Percentiles rank a stretch among this genome's conserved stretches.
Conservation (phyloP, 2,329 filamentous ascomycete species). For the Fusarium siculi region DNA sequence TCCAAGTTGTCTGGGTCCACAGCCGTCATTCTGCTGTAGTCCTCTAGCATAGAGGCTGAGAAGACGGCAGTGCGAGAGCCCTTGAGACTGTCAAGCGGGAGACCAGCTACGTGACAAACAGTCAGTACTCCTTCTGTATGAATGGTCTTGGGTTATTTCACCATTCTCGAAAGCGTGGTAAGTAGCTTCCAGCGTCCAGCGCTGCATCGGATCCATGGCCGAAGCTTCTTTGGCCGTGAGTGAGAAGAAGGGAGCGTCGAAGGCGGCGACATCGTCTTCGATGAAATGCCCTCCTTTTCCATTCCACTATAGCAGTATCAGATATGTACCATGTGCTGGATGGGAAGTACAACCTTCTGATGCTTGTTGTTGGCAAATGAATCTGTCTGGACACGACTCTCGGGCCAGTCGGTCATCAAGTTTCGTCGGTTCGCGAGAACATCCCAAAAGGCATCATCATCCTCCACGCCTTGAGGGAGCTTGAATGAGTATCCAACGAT, state of each 20-base stretch:
- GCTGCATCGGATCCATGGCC: slow-evolving; percentile 52
- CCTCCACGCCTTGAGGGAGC: slow-evolving; percentile 49
- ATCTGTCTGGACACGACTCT: neutral
- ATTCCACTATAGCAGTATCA: neutral
- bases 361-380: neutral
- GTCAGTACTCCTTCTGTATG: neutral
- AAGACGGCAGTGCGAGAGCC: slow-evolving; percentile 50
- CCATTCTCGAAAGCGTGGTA: slow-evolving; percentile 51
- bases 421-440: slow-evolving; percentile 38
- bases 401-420: neutral
- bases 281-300: slow-evolving; percentile 8
- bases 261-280: slow-evolving; percentile 46
- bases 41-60: slow-evolving; percentile 51
- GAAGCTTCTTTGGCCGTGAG: slow-evolving; percentile 10
- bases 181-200: slow-evolving; percentile 48
- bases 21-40: slow-evolving; percentile 47
- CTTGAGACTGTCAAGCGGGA: slow-evolving; percentile 44
- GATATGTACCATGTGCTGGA: accelerated
- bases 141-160: neutral
- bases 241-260: slow-evolving; percentile 55
- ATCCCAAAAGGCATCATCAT: slow-evolving; percentile 50
- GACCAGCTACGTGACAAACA: slow-evolving; percentile 38
- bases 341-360: neutral
- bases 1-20: slow-evolving; percentile 50
- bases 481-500: slow-evolving; percentile 53